phyloP scores from a whole-genome alignment of 768 basidiomycete species.

The Epithele typhae region DNA sequence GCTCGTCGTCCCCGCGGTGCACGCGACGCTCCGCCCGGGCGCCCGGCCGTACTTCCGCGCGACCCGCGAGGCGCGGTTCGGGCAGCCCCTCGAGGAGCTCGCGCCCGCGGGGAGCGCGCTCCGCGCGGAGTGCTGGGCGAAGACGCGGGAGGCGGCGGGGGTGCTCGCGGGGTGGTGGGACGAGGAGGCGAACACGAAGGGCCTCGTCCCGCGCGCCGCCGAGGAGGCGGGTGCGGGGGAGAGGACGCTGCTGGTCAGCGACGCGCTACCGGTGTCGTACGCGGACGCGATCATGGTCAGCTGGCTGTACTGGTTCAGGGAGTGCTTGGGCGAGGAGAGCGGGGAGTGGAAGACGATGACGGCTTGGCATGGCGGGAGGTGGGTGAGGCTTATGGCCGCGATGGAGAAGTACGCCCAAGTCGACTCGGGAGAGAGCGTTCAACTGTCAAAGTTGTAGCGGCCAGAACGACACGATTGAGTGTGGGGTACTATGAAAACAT shows the following conservation, averaged over 20 bases:
- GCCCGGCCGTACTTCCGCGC: constrained; percentile 34
- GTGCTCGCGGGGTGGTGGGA: constrained; percentile 11
- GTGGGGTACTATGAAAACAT: too few species aligned
- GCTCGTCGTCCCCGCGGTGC: constrained; percentile 1
- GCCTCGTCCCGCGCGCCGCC: constrained; percentile 8
- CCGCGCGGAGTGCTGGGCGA: constrained; percentile 33
- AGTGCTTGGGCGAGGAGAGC: constrained; percentile 5
- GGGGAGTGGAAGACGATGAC: constrained; percentile 8
- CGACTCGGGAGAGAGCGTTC: too few species aligned
- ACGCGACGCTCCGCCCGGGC: constrained; percentile 1
- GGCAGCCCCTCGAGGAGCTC: constrained; percentile 33
- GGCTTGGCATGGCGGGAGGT: constrained; percentile 9
- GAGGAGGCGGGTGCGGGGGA: too few species aligned
- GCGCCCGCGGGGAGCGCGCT: constrained; percentile 24
- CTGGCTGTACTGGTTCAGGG: constrained; percentile 2
- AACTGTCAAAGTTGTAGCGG: too few species aligned
- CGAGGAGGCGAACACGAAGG: constrained; percentile 3
- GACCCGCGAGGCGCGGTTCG: constrained; percentile 27
- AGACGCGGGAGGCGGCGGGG: constrained; percentile 30
- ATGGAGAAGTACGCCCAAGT: too few species aligned
- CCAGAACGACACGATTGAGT: too few species aligned
- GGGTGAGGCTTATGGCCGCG: constrained; percentile 9
- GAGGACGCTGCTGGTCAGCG: too few species aligned
- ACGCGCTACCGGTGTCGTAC: background rate
- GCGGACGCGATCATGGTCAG: constrained; percentile 6